Evolutionary conservation across 345 rosid genomes (phyloP).

Genomic region (Camelina sativa): DNA sequence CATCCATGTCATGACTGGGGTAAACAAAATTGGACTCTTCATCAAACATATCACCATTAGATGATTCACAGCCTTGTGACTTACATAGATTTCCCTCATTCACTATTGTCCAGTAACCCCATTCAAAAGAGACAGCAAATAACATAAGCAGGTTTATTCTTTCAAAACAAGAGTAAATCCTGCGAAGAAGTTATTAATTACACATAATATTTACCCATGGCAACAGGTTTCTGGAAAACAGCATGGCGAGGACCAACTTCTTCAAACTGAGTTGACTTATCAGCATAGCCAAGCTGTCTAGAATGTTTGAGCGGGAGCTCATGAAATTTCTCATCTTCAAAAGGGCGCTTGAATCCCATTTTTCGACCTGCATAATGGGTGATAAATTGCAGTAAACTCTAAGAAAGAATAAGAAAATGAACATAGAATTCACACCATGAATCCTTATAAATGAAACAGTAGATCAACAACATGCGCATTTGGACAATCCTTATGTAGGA

Average conservation of each 20-base stretch:
- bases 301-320: slow-evolving; percentile 55
- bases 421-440: not conserved
- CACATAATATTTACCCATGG: slow-evolving; percentile 43
- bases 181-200: slow-evolving; percentile 6
- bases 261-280: slow-evolving; percentile 43
- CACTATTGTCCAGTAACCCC: slow-evolving; percentile 41
- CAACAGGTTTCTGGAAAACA: slow-evolving; percentile 26
- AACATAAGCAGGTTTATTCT: slow-evolving; percentile 1
- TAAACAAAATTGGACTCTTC: slow-evolving; percentile 40
- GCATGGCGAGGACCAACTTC: slow-evolving; percentile 41
- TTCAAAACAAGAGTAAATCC: slow-evolving; percentile 12
- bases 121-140: slow-evolving; percentile 29
- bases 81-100: slow-evolving; percentile 37
- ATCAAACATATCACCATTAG: slow-evolving; percentile 39
- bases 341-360: slow-evolving; percentile 64
- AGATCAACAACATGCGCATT: not conserved
- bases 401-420: not conserved
- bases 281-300: slow-evolving; percentile 45
- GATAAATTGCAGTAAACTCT: not conserved
- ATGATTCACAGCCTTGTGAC: slow-evolving; percentile 39
- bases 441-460: not conserved
- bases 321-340: slow-evolving; percentile 50
- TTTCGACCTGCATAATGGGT: slow-evolving; percentile 31
- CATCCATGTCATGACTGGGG: slow-evolving; percentile 44
- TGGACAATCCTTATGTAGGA: not conserved